Evolutionary conservation across 257 asterid species (phyloP).

Genomic region (Nicotiana tabacum): DNA sequence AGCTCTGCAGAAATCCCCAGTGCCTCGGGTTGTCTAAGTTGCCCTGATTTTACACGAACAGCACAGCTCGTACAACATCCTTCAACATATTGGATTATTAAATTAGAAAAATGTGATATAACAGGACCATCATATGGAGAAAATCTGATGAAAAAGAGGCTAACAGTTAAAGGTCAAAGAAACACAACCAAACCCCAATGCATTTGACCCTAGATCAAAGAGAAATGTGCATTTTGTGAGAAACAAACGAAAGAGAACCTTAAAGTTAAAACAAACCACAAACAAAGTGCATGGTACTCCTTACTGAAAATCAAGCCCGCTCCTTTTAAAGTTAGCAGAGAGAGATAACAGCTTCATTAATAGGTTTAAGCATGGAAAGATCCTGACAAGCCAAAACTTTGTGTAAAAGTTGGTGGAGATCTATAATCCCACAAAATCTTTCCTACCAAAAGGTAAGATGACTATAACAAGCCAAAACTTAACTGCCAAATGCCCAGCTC

Average conservation of each 20-base stretch:
- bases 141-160: not conserved
- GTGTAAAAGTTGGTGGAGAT: not conserved
- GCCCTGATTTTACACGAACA: slow-evolving; percentile 86
- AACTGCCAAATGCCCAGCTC: too few relatives aligned
- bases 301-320: not conserved
- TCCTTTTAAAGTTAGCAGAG: not conserved
- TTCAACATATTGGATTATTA: slow-evolving; percentile 26
- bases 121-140: not conserved
- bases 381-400: not conserved
- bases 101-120: not conserved
- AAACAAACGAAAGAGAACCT: not conserved
- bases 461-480: too few relatives aligned
- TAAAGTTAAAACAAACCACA: not conserved
- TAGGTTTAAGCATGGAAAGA: not conserved
- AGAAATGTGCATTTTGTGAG: not conserved
- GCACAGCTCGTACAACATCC: slow-evolving; percentile 99
- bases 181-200: not conserved
- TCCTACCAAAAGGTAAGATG: not conserved
- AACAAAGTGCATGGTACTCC: not conserved
- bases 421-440: not conserved
- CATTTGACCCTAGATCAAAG: not conserved
- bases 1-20: slow-evolving; percentile 89
- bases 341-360: not conserved
- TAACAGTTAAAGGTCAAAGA: not conserved
- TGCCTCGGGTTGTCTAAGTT: slow-evolving; percentile 93